Percentiles rank a stretch among this genome's conserved stretches.
phyloP scores from a whole-genome alignment of 345 rosid genomes.

The Hibiscus mutabilis region DNA sequence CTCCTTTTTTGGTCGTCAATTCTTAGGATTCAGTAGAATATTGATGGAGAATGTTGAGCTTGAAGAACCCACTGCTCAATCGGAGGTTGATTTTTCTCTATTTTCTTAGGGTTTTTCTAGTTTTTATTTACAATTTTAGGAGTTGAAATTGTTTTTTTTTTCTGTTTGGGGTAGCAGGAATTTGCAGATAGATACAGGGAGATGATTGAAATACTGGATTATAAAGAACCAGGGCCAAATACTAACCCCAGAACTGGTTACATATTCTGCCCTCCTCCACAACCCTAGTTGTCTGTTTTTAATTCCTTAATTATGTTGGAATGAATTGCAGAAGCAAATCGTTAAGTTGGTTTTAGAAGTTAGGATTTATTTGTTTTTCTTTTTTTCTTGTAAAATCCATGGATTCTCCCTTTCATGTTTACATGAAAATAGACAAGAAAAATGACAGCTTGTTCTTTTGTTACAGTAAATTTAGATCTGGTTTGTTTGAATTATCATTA shows the following conservation, averaged over 20 bases:
- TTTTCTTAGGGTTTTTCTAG: neutral
- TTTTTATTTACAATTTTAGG: neutral
- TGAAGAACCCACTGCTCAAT: slow-evolving; percentile 17
- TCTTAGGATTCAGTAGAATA: slow-evolving; percentile 30
- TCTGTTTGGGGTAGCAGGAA: slow-evolving; percentile 14
- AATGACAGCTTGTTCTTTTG: neutral
- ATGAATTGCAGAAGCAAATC: neutral
- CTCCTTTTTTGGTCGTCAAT: slow-evolving; percentile 11
- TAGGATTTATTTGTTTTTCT: neutral
- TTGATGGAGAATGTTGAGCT: slow-evolving; percentile 25
- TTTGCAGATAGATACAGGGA: slow-evolving; percentile 21
- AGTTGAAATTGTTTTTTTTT: neutral
- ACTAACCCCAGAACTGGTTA: slow-evolving; percentile 39
- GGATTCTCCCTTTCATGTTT: neutral
- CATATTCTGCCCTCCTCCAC: slow-evolving; percentile 37
- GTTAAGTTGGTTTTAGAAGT: neutral
- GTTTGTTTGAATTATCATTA: too few relatives aligned
- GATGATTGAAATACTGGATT: slow-evolving; percentile 38
- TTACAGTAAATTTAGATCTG: neutral
- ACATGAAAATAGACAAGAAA: neutral
- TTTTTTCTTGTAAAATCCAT: neutral
- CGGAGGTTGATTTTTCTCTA: slow-evolving; percentile 22
- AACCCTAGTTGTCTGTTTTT: neutral
- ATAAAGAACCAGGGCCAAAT: slow-evolving; percentile 40
- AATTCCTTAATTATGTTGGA: neutral